Evolutionary conservation across 1,139 yeast species (phyloP), one percentile per base, ranked within the genome.

Genomic region (Blastobotrys capitulatus): DNA sequence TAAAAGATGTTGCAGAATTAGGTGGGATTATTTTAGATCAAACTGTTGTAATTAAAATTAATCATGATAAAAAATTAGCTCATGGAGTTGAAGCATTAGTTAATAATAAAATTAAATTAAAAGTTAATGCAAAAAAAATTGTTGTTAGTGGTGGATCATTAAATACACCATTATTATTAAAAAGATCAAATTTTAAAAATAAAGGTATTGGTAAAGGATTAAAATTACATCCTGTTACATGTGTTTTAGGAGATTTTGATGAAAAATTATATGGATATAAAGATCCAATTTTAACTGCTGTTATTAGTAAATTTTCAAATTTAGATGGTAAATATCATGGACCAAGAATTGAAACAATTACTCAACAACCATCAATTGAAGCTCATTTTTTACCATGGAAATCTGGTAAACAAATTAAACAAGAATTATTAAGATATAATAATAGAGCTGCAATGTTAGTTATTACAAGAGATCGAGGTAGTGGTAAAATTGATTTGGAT

Each of bases 241-340:
- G 65, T 5, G 58, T 75, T 1, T 60, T 65, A 50, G 83, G 80
- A 0, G 75, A 73, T 51, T 76, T 72, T 58, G 72, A 68, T 0
- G 64, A 63, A 10, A 62, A 63, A 12, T 42, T 50, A 26, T 57
- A 60, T 16, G 72, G 79, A 12, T 66, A 63, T 53, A 61, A 47
- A 16, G 57, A 60, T 26, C 73, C 80, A 10, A 78, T 79, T 48
- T 68, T 79, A 74, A 77, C 83, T 0, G 59, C 79, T 0, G 80
- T 78, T 1, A 71, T 78, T 60, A 69, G 73, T 15, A 72, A 77
- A 58, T 72, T 66, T 27, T 80, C 73, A 49, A 79, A 79, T 55
- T 57, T 77, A 35, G 83, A 79, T 59, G 83, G 83, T 2, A 66
- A 72, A 53, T 78, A 72, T 2, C 82, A 79, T 58, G 85, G 85